phyloP scores from a whole-genome alignment of 139 green algal species.

The Eudorina sp. region DNA sequence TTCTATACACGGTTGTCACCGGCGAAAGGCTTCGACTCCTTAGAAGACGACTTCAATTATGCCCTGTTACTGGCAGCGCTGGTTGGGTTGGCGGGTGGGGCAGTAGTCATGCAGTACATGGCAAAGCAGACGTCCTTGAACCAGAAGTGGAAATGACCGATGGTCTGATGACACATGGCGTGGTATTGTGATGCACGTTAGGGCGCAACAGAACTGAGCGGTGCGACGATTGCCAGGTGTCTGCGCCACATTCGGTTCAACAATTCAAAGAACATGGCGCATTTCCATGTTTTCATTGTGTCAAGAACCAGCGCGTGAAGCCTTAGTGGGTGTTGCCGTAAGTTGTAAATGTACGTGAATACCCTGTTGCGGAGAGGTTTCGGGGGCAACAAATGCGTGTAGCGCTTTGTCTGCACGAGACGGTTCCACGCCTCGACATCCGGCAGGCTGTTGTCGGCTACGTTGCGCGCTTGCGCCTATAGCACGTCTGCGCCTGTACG shows the following conservation, averaged over 20 bases:
- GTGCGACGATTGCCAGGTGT: neutral
- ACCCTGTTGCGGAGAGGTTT: no score
- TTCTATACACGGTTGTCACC: slow-evolving; percentile 90
- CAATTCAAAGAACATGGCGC: neutral
- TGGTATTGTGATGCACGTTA: neutral
- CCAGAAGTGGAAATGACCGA: slow-evolving; percentile 77
- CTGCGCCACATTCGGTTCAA: neutral
- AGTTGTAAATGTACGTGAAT: no score
- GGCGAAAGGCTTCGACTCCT: slow-evolving; percentile 85
- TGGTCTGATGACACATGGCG: neutral
- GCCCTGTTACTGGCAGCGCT: slow-evolving; percentile 89
- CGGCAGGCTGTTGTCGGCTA: no score
- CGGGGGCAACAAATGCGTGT: no score
- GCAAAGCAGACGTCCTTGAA: slow-evolving; percentile 65
- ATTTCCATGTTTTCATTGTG: neutral
- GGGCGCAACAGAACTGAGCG: neutral
- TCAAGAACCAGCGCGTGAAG: no score
- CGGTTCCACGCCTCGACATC: no score
- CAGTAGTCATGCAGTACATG: slow-evolving; percentile 62
- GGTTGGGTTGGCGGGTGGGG: slow-evolving; percentile 65
- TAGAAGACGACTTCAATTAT: slow-evolving; percentile 95
- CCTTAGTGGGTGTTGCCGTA: no score
- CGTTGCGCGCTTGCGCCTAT: no score
- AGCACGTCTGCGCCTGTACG: no score
- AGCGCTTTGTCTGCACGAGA: no score